phyloP scores from a whole-genome alignment of 2,329 filamentous ascomycete genomes.

The Monosporascus sp. region DNA sequence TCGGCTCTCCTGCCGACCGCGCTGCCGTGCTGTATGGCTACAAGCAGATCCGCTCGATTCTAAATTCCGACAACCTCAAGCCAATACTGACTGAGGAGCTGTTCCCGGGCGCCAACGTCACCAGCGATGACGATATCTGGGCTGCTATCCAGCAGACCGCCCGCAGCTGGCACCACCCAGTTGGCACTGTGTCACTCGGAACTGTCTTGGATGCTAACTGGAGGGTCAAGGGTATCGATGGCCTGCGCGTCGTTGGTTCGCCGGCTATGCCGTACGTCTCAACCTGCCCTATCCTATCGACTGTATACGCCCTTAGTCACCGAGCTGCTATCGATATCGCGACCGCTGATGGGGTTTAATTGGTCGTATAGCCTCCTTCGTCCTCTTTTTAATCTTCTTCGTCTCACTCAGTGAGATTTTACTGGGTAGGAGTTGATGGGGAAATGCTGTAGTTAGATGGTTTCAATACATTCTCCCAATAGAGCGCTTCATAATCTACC shows the following conservation, averaged over 20 bases:
- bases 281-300: slow-evolving; percentile 13
- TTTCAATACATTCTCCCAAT: no score
- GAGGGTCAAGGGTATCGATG: slow-evolving; percentile 11
- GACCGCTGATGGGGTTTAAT: no score
- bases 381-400: no score
- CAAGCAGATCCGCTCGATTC: slow-evolving; percentile 7
- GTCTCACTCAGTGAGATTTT: no score
- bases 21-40: slow-evolving; percentile 11
- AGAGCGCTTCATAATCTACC: no score
- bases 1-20: slow-evolving; percentile 35
- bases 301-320: slow-evolving; percentile 8
- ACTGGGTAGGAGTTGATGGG: no score
- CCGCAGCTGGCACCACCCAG: slow-evolving; percentile 14
- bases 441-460: no score
- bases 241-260: slow-evolving; percentile 15
- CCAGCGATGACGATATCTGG: slow-evolving; percentile 10
- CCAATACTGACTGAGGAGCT: slow-evolving; percentile 8
- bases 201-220: slow-evolving; percentile 11
- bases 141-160: slow-evolving; percentile 8
- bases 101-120: slow-evolving; percentile 11
- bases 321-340: no score
- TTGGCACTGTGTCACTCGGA: slow-evolving; percentile 14
- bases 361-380: no score
- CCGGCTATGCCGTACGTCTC: slow-evolving; percentile 9
- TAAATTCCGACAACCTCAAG: slow-evolving; percentile 4